Base-by-base conservation (phyloP, 2,329 filamentous ascomycete genomes). In the Aspergillus melleus region DNA sequence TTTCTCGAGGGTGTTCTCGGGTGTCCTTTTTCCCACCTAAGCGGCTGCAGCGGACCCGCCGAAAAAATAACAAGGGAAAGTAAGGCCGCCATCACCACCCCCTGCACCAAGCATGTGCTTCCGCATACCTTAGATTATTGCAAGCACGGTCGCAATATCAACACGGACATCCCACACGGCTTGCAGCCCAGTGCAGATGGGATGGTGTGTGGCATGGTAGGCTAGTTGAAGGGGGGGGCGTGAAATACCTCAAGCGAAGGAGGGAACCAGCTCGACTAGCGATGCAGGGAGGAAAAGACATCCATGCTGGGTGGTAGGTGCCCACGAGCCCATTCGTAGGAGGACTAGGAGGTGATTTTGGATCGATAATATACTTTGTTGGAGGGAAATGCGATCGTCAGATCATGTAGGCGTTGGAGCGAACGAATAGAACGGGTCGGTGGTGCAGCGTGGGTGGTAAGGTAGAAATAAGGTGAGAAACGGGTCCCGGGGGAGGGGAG, bases 1-100 rank as follows among this genome's bases (percentile, higher is more conserved):
- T 19, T 19, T 19, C 42, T 46, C 16, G 42, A 46, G 42, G 20
- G 3, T 24, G 14, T 59, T 30, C n/a, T 50, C 30, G 52, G 12
- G 49, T 51, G 52, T 32, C 53, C 59, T 20, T 42, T 20, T 49
- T 32, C 19, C 5, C 50, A 59, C 61, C 55, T 47, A 60, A 52
- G 63, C 64, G 64, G 64, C 29, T 64, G 63, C 54, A 52, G 64
- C 64, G 64, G 63, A 56, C 53, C 50, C 26, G 30, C 30, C 30
- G 47, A 49, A 53, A 60, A 55, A 46, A 55, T 8, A 52, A 32
- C 10, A 26, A 20, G 16, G 36, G 6, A 16, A n/a, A 42, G 36
- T 42, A 16, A n/a, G 14, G 36, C 12, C 36, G 16, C 16, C 36
- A 42, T 42, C 36, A n/a, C 14, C 11, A 26, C 10, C 39, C 24